Percentiles rank a stretch among this genome's conserved stretches.
phyloP scores from a whole-genome alignment of 2,329 filamentous ascomycete genomes.

The Aplosporella prunicola region DNA sequence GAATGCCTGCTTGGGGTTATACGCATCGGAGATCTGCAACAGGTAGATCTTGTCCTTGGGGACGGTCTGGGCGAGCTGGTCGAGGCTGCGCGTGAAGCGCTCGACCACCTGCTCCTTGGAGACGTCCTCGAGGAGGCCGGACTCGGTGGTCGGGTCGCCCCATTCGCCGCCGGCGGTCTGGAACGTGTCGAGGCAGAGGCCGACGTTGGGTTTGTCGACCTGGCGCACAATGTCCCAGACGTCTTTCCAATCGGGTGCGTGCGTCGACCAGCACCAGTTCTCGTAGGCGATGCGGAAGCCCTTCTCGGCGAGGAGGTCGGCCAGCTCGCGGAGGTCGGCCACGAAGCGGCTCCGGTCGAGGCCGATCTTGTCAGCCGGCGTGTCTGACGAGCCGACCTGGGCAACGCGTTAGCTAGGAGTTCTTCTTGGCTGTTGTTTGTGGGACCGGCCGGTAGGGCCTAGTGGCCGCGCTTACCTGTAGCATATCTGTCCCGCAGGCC shows the following conservation, averaged over 20 bases:
- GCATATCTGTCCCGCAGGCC: constrained; percentile 57
- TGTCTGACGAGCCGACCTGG: constrained; percentile 55
- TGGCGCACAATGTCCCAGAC: constrained; percentile 59
- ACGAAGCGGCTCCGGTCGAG: constrained; percentile 44
- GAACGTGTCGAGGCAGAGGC: constrained; percentile 70
- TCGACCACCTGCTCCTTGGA: constrained; percentile 38
- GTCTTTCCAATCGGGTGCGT: constrained; percentile 57
- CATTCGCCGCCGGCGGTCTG: constrained; percentile 65
- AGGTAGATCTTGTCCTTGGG: constrained; percentile 64
- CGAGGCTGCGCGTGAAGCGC: constrained; percentile 46
- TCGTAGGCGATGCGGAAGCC: constrained; percentile 61
- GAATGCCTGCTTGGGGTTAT: constrained; percentile 51
- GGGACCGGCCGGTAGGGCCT: background rate
- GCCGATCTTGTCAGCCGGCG: constrained; percentile 44
- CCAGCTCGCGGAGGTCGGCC: constrained; percentile 53
- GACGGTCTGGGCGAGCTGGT: constrained; percentile 47
- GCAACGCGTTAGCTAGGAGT: background rate
- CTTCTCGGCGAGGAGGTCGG: constrained; percentile 49
- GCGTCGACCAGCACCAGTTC: constrained; percentile 74
- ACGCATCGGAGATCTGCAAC: constrained; percentile 67
- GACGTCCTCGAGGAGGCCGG: constrained; percentile 47
- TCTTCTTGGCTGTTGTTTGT: background rate
- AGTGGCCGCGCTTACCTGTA: constrained; percentile 46
- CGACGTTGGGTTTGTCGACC: constrained; percentile 56
- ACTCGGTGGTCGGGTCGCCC: constrained; percentile 58